Conservation (phyloP, 1,139 yeast genomes). For the Geotrichum cucujoidarum region DNA sequence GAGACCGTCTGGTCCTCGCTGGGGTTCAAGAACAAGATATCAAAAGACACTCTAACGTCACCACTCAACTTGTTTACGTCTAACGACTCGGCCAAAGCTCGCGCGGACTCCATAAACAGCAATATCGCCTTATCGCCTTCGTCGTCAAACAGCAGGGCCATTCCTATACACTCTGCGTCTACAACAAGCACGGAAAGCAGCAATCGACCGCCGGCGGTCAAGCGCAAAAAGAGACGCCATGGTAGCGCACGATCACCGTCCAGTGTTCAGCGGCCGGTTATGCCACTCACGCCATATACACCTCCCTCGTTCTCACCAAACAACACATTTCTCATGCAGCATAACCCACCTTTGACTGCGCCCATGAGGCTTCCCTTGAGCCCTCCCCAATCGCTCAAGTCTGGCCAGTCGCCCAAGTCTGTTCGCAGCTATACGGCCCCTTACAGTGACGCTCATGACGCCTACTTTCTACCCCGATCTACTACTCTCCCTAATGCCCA, state of each 20-base stretch:
- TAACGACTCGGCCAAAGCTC: background rate
- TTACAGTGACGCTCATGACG: background rate
- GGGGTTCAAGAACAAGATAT: background rate
- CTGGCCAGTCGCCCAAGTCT: background rate
- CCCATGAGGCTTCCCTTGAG: too few relatives aligned
- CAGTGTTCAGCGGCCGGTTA: background rate
- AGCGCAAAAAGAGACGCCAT: background rate
- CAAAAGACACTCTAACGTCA: background rate
- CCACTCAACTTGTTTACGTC: background rate
- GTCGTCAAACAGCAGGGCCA: too few relatives aligned
- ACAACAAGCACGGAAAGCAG: too few relatives aligned
- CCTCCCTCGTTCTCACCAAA: background rate
- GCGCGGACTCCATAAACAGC: too few relatives aligned
- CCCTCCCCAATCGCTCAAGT: background rate
- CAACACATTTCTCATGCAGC: background rate
- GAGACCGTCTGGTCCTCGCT: background rate
- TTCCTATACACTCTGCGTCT: background rate
- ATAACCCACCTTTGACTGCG: too few relatives aligned
- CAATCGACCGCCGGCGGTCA: background rate
- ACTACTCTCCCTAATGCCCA: too few relatives aligned
- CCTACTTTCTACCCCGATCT: background rate
- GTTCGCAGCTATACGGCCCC: background rate
- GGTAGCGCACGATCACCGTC: background rate
- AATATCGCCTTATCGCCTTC: too few relatives aligned
- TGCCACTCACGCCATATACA: background rate